phyloP scores from a whole-genome alignment of 2,329 filamentous ascomycete species.

The Cladophialophora carrionii region DNA sequence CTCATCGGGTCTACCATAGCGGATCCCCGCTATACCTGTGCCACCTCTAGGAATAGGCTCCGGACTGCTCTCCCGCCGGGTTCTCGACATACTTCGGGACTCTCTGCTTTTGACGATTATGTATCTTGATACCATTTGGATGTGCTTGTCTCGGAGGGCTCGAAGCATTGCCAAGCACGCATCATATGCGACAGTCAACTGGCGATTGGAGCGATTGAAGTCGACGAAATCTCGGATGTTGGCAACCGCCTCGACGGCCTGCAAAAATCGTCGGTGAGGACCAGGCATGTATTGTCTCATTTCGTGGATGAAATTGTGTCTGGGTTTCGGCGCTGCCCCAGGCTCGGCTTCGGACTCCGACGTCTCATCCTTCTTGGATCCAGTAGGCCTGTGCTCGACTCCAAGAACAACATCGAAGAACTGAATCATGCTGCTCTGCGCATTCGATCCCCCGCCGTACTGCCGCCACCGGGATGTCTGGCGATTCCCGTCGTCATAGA shows the following conservation, averaged over 20 bases:
- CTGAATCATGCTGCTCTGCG: slow-evolving; percentile 93
- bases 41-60: slow-evolving; percentile 36
- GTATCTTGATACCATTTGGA: slow-evolving; percentile 93
- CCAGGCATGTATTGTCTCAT: slow-evolving; percentile 99
- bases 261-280: slow-evolving; percentile 83
- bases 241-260: slow-evolving; percentile 75
- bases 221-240: slow-evolving; percentile 88
- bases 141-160: slow-evolving; percentile 86
- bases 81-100: slow-evolving; percentile 63
- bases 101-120: slow-evolving; percentile 87
- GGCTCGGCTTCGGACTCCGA: slow-evolving; percentile 53
- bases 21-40: slow-evolving; percentile 36
- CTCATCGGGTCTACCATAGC: slow-evolving; percentile 43
- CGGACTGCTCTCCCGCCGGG: slow-evolving; percentile 57
- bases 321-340: slow-evolving; percentile 55
- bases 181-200: slow-evolving; percentile 81
- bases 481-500: slow-evolving; percentile 76
- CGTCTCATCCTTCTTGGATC: slow-evolving; percentile 58
- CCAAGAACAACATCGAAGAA: slow-evolving; percentile 94
- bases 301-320: slow-evolving; percentile 91
- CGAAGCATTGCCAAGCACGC: slow-evolving; percentile 81
- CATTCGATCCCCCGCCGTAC: slow-evolving; percentile 92
- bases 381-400: slow-evolving; percentile 87
- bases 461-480: slow-evolving; percentile 72
- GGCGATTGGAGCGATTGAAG: slow-evolving; percentile 61